Percentiles rank a stretch among this genome's conserved stretches.
Conservation (phyloP, 1,284 basidiomycete genomes). For the Ceratobasidium sp. region DNA sequence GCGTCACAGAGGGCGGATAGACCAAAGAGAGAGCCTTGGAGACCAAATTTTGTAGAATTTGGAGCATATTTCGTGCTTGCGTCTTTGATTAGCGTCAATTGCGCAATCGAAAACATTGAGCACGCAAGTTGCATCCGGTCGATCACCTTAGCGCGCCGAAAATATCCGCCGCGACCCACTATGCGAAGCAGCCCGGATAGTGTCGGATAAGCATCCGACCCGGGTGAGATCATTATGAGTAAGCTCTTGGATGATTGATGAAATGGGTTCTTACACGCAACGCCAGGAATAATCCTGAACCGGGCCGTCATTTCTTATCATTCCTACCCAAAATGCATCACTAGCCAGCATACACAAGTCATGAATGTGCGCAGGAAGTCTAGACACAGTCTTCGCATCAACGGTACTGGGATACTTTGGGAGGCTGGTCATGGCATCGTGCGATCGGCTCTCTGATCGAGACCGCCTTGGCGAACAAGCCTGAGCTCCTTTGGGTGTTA, state of each 20-base stretch:
- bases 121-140: conserved; percentile 37
- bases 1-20: background rate
- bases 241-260: no score
- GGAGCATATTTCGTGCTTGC: background rate
- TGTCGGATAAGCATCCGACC: no score
- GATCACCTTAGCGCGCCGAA: background rate
- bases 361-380: no score
- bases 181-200: background rate
- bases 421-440: no score
- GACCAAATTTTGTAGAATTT: background rate
- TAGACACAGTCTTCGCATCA: no score
- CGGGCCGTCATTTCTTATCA: no score
- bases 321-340: no score
- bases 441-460: background rate
- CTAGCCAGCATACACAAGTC: no score
- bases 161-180: background rate
- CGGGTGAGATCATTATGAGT: conserved; percentile 18
- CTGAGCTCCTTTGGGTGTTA: background rate
- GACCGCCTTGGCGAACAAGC: background rate
- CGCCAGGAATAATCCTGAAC: no score
- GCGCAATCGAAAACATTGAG: conserved; percentile 29
- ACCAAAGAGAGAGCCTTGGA: background rate
- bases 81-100: conserved; percentile 21
- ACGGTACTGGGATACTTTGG: no score
- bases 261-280: no score